These are phyloP conservation scores for Acacia pycnantha DNA, from an alignment of 331 rosid genomes.

Conservation along the genomic window DNA sequence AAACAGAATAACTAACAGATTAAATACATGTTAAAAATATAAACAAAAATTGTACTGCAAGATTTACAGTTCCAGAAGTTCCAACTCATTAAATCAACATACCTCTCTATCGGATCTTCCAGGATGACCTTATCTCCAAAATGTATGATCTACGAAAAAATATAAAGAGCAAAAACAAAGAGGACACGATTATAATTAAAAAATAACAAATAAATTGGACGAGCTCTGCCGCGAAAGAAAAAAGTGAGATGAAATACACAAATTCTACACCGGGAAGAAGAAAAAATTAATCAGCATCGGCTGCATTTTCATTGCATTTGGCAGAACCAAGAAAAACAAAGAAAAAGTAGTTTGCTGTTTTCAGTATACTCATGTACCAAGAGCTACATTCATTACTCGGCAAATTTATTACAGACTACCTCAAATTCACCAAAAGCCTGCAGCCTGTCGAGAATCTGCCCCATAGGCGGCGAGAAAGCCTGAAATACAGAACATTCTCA, in stretches of 20 bases:
- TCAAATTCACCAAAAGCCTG: conserved; percentile 96
- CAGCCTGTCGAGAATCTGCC: conserved; percentile 79
- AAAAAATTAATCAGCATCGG: neutral
- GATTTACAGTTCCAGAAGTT: neutral
- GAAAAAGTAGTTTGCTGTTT: neutral
- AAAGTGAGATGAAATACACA: neutral
- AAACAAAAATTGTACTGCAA: neutral
- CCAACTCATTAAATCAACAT: conserved; percentile 18
- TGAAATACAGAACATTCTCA: conserved; percentile 9
- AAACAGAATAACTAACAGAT: neutral
- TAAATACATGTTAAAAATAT: neutral
- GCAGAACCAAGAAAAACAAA: neutral
- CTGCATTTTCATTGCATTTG: neutral
- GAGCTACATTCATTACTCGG: conserved; percentile 1
- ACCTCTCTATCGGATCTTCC: conserved; percentile 94
- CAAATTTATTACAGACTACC: conserved; percentile 38
- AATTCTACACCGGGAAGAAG: neutral
- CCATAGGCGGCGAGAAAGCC: conserved; percentile 89
- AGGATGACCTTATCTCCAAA: conserved; percentile 90
- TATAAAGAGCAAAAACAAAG: neutral
- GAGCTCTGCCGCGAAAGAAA: neutral
- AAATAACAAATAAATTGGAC: conserved; percentile 1
- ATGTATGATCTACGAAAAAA: conserved; percentile 57
- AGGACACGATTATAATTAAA: neutral
- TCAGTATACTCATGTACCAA: neutral